Evolutionary conservation across 345 rosid genomes (phyloP).

Genomic region (Corymbia maculata): DNA sequence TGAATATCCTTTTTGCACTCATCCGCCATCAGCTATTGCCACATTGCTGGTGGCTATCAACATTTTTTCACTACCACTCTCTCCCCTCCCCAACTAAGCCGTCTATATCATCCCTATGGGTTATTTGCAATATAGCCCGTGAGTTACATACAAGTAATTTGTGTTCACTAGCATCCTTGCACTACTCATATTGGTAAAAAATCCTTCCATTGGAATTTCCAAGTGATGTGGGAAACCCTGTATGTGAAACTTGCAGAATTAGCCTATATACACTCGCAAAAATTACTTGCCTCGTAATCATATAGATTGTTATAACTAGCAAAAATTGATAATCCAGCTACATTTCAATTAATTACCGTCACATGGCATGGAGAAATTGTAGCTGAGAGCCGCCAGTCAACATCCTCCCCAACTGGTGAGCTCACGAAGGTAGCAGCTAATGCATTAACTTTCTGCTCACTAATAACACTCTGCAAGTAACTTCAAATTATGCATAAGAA

Average conservation of each 20-base stretch:
- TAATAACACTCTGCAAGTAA: slow-evolving; percentile 75
- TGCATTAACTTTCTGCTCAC: slow-evolving; percentile 89
- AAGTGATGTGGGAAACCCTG: neutral
- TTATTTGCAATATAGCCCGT: neutral
- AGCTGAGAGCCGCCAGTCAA: slow-evolving; percentile 92
- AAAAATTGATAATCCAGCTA: neutral
- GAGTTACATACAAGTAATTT: neutral
- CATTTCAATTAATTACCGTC: slow-evolving; percentile 52
- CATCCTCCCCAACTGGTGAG: slow-evolving; percentile 82
- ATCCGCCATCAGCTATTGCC: neutral
- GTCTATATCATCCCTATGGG: neutral
- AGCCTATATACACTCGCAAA: neutral
- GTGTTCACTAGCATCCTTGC: neutral
- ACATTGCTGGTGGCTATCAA: neutral
- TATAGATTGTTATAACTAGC: neutral
- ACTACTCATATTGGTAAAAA: neutral
- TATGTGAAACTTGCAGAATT: neutral
- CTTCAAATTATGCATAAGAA: neutral
- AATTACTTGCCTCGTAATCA: neutral
- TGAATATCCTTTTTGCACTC: neutral
- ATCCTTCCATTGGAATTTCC: neutral
- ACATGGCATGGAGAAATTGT: slow-evolving; percentile 96
- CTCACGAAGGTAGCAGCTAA: slow-evolving; percentile 79
- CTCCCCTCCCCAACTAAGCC: neutral
- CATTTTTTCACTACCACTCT: neutral